A percentile compares a stretch with the other conserved stretches of the same genome.
Evolutionary conservation across 2,329 filamentous ascomycete species (phyloP).

Genomic region (Orbilia javanica): DNA sequence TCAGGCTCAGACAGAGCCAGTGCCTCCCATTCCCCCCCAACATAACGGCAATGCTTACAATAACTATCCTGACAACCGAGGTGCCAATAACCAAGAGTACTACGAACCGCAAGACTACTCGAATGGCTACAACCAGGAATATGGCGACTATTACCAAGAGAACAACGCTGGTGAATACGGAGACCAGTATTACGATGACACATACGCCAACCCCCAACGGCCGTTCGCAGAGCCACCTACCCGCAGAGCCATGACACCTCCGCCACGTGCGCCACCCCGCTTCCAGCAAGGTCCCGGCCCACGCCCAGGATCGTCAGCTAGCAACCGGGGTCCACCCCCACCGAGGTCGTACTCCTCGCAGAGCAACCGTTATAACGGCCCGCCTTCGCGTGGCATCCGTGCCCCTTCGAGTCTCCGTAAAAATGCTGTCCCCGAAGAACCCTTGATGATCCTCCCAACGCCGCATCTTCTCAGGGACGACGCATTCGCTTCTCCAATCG

Average conservation of each 20-base stretch:
- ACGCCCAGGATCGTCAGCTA: slow-evolving; percentile 61
- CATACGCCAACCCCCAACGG: slow-evolving; percentile 71
- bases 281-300: slow-evolving; percentile 65
- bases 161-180: slow-evolving; percentile 60
- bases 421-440: slow-evolving; percentile 77
- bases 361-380: slow-evolving; percentile 65
- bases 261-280: slow-evolving; percentile 72
- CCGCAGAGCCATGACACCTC: slow-evolving; percentile 95
- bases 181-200: slow-evolving; percentile 72
- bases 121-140: slow-evolving; percentile 48
- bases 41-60: slow-evolving; percentile 28
- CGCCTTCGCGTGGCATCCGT: slow-evolving; percentile 64
- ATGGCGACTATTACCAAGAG: slow-evolving; percentile 77
- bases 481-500: slow-evolving; percentile 78
- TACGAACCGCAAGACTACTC: slow-evolving; percentile 54
- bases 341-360: slow-evolving; percentile 66
- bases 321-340: slow-evolving; percentile 60
- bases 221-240: slow-evolving; percentile 86
- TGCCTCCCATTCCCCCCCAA: background rate
- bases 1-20: slow-evolving; percentile 39
- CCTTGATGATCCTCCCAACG: slow-evolving; percentile 82
- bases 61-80: slow-evolving; percentile 63
- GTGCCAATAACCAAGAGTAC: slow-evolving; percentile 66
- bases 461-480: slow-evolving; percentile 88
- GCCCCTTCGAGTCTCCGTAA: slow-evolving; percentile 65